Percentiles rank a stretch among this genome's conserved stretches.
Conservation (phyloP, 2,329 filamentous ascomycete species). For the Pseudogymnoascus sp. region DNA sequence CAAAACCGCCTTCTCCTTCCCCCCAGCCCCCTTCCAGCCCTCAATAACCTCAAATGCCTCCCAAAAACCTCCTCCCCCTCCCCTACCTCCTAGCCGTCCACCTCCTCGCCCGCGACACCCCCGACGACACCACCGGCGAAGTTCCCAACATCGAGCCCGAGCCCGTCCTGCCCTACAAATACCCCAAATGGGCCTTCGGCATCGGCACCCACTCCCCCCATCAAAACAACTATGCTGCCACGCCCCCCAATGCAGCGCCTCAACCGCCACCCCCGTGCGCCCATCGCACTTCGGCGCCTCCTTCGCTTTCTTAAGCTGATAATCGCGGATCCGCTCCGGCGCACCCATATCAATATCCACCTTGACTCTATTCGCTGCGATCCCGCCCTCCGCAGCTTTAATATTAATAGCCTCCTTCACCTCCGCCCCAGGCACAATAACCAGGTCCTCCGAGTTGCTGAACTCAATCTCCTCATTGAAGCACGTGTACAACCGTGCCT, state of each 20-base stretch:
- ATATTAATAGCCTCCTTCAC: neutral
- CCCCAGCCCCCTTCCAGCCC: neutral
- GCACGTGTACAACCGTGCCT: neutral
- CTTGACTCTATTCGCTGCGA: neutral
- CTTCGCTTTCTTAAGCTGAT: neutral
- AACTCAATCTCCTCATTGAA: neutral
- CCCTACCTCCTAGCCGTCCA: neutral
- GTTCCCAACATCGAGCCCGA: neutral
- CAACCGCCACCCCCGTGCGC: neutral
- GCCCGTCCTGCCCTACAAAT: neutral
- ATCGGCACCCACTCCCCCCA: neutral
- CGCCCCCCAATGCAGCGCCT: neutral
- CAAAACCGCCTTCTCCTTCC: neutral
- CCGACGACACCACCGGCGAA: neutral
- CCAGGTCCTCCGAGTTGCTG: neutral
- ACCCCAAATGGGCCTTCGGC: neutral
- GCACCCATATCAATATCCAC: neutral
- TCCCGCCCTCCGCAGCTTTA: neutral
- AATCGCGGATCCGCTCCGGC: neutral
- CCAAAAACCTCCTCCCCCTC: neutral
- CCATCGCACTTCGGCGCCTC: neutral
- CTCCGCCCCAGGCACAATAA: neutral
- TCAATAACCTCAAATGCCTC: neutral
- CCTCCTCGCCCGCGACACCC: neutral
- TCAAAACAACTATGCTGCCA: conserved; percentile 2